A percentile compares a stretch with the other conserved stretches of the same genome.
phyloP scores from a whole-genome alignment of 2,329 filamentous ascomycete genomes.

The Fusarium protoensiforme region DNA sequence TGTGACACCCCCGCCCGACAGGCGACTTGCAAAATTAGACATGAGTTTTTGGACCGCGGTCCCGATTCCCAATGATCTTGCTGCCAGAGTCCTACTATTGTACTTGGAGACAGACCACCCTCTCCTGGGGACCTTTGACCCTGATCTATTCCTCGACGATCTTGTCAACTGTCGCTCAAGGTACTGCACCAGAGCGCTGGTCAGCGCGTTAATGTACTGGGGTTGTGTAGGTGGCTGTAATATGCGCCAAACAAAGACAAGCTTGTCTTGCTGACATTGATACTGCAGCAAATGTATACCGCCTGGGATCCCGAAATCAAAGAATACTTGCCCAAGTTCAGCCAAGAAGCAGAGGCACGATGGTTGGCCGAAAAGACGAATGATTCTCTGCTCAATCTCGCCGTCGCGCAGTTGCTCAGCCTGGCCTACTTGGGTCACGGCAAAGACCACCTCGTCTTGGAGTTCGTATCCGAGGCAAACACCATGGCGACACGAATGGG shows the following conservation, averaged over 20 bases:
- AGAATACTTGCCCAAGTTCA: constrained; percentile 4
- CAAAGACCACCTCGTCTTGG: constrained; percentile 48
- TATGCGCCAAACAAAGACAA: not conserved
- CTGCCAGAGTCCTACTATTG: constrained; percentile 48
- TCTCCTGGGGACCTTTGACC: constrained; percentile 51
- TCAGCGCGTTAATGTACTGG: constrained; percentile 30
- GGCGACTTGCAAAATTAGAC: constrained; percentile 42
- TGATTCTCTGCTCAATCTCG: constrained; percentile 41
- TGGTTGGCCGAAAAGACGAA: constrained; percentile 14
- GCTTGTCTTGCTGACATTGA: not conserved
- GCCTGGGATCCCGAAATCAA: not conserved
- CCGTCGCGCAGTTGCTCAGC: constrained; percentile 48
- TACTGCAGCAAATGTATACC: constrained; percentile 23
- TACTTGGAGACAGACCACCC: constrained; percentile 54
- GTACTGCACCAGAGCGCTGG: constrained; percentile 18
- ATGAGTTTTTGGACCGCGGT: constrained; percentile 51
- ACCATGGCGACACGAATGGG: constrained; percentile 46
- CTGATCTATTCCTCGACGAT: constrained; percentile 49
- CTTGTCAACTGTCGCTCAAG: constrained; percentile 37
- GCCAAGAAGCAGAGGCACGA: constrained; percentile 15
- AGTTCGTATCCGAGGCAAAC: constrained; percentile 43
- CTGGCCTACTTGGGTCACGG: constrained; percentile 49
- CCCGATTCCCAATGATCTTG: constrained; percentile 42
- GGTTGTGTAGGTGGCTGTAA: constrained; percentile 20
- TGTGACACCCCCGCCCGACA: constrained; percentile 29